Base-by-base conservation (phyloP, 176 grass and related monocot species). In the Bromus sterilis region DNA sequence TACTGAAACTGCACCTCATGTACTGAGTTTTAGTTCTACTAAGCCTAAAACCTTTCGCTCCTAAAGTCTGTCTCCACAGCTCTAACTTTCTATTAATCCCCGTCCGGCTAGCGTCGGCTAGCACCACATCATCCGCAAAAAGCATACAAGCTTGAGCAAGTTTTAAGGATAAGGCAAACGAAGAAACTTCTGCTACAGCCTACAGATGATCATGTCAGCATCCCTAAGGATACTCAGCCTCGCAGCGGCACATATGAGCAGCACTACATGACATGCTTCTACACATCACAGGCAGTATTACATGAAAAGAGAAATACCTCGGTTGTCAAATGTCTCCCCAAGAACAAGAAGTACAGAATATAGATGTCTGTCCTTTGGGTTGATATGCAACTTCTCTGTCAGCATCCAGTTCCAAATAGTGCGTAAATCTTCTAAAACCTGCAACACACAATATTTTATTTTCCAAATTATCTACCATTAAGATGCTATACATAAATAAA, bases 381-480 rank as follows among this genome's bases (percentile, higher is more conserved):
- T 87, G 56, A 98, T 90, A 89, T 95, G 90, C 81, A 95, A 80
- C 61, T 98, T 98, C 84, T 93, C 90, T 15, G 83, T 95, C 86
- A 98, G 67, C 82, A 91, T 75, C 92, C 95, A 95, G 74, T 93
- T 91, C 95, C 92, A 98, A 86, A 98, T 95, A 66, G 91, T 75
- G 75, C 83, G 73, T 40, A 98, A 67, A 91, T 98, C 95, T 87
- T 95, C 92, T 59, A 91, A 91, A 80, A 95, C 88, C 95, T 98
- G 80, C 44, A 80, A 71, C 6, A 56, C 32, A 16, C 48, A 83
- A 70, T 63, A 31, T 67, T 80, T 51, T 7, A 3, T 35, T 51
- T 25, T 31, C 21, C 41, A 59, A 66, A 56, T 21, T 31, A 37
- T 34, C 2, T 25, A 43, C 20, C 9, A 37, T 48, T 43, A 14